Evolutionary conservation across 2,329 filamentous ascomycete species (phyloP).

Genomic region (Plenodomus tracheiphilus): DNA sequence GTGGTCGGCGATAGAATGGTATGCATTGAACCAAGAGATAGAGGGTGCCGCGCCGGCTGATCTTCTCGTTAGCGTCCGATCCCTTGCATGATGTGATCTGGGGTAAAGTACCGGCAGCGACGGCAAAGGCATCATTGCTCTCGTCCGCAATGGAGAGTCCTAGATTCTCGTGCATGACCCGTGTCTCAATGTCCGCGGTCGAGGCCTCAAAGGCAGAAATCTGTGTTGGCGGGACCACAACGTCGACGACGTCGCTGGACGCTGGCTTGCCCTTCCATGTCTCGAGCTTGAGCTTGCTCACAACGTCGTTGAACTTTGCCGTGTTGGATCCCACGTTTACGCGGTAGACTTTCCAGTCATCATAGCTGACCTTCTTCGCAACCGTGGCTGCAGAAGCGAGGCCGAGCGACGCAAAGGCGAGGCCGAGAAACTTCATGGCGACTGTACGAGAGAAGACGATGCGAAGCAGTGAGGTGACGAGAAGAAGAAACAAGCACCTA

Average conservation of each 20-base stretch:
- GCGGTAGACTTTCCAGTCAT: slow-evolving; percentile 43
- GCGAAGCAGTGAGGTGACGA: slow-evolving; percentile 2
- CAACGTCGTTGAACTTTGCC: slow-evolving; percentile 31
- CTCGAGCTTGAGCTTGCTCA: slow-evolving; percentile 36
- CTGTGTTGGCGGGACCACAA: slow-evolving; percentile 40
- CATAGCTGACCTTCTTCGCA: slow-evolving; percentile 36
- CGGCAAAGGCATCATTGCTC: slow-evolving; percentile 20
- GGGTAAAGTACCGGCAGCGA: slow-evolving; percentile 36
- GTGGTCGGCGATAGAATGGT: slow-evolving; percentile 43
- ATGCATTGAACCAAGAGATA: slow-evolving; percentile 42
- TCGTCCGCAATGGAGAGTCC: slow-evolving; percentile 41
- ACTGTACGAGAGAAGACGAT: slow-evolving; percentile 3
- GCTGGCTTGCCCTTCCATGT: slow-evolving; percentile 41
- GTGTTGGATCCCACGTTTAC: slow-evolving; percentile 36
- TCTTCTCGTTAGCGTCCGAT: slow-evolving; percentile 18
- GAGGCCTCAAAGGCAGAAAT: slow-evolving; percentile 33
- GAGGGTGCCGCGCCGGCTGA: slow-evolving; percentile 35
- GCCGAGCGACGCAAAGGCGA: slow-evolving; percentile 35
- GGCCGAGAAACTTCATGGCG: slow-evolving; percentile 38
- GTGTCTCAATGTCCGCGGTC: slow-evolving; percentile 29
- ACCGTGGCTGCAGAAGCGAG: slow-evolving; percentile 39
- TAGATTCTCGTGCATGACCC: slow-evolving; percentile 44
- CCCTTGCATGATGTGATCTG: slow-evolving; percentile 3
- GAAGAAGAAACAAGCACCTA: not conserved
- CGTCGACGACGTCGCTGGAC: slow-evolving; percentile 39